These are phyloP conservation scores for Vitis amurensis DNA, from an alignment of 164 flowering plant species.

Conservation along the genomic window DNA sequence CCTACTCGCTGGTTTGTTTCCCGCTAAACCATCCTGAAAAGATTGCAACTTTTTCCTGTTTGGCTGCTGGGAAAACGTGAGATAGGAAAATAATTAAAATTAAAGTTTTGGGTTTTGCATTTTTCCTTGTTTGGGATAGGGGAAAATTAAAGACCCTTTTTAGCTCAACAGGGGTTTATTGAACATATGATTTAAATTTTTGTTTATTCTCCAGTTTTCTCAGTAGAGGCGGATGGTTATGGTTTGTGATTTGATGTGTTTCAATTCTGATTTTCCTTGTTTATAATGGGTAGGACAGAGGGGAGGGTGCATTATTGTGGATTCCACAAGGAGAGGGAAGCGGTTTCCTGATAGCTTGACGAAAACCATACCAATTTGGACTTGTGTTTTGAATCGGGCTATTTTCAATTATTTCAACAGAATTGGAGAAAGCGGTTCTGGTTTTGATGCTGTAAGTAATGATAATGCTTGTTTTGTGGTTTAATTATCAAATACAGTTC, in stretches of 20 bases:
- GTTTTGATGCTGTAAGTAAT: slow-evolving; percentile 15
- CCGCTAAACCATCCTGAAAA: background rate
- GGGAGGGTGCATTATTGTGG: slow-evolving; percentile 90
- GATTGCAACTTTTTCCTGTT: background rate
- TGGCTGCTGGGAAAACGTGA: background rate
- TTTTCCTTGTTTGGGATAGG: too few species aligned
- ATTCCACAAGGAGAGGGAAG: slow-evolving; percentile 94
- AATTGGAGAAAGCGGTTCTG: background rate
- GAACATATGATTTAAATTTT: too few species aligned
- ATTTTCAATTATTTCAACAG: slow-evolving; percentile 36
- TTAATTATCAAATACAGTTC: background rate
- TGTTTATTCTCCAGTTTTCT: background rate
- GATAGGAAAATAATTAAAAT: too few species aligned
- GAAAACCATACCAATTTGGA: slow-evolving; percentile 94
- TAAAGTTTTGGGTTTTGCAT: too few species aligned
- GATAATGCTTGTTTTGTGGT: background rate
- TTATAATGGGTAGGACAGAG: slow-evolving; percentile 62
- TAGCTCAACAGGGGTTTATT: too few species aligned
- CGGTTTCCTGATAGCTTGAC: slow-evolving; percentile 98
- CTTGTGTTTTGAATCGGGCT: slow-evolving; percentile 82
- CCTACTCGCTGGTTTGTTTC: slow-evolving; percentile 63
- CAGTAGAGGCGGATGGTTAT: background rate
- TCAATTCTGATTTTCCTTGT: slow-evolving; percentile 12
- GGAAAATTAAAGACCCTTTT: too few species aligned
- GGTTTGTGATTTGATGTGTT: slow-evolving; percentile 6